Base-by-base conservation (phyloP, 2,329 filamentous ascomycete species). In the Fusarium brevicatenulatum region DNA sequence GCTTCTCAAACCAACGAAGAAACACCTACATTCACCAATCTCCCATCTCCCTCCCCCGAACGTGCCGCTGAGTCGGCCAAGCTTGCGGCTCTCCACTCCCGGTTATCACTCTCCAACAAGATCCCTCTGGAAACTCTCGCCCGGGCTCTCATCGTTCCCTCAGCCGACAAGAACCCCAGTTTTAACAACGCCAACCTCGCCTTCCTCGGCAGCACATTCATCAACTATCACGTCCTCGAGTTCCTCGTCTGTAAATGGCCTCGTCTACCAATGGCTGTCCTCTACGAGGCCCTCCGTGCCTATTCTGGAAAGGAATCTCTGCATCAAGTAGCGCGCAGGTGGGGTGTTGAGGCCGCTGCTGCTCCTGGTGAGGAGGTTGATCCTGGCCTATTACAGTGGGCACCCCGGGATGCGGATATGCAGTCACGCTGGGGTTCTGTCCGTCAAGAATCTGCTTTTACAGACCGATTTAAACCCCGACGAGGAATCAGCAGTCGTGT, bases 131-230 rank as follows among this genome's bases (percentile, higher is more conserved):
- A 96, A 85, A 95, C 93, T 9, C 90, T 99, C 74, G 95, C 94
- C 69, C 91, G 95, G 69, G 91, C 94, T 60, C 90, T 99, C 70
- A 89, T 98, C 78, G 93, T 97, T 81, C 86, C 91, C 37, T 95
- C 95, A 25, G 95, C 95, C 68, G 95, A 98, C 81, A 81, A 88
- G 18, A 90, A 94, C 82, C 85, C 90, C 55, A 88, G 88, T 77
- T 97, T 96, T 87, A 99, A 98, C 87, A 99, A 99, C 83, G 86
- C 89, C 76, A 92, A 93, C 73, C 89, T 99, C 64, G 90, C 94
- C 59, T 91, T 92, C 74, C 87, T 98, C 32, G 96, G 96, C 71
- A 88, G 91, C 78, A 91, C 95, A 75, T 88, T 99, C 74, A 89
- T 98, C 77, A 91, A 92, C 81, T 97, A 96, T 85, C 95, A 98